Evolutionary conservation across 495 filamentous ascomycete species (phyloP).

Genomic region (Penicillium pulvis): DNA sequence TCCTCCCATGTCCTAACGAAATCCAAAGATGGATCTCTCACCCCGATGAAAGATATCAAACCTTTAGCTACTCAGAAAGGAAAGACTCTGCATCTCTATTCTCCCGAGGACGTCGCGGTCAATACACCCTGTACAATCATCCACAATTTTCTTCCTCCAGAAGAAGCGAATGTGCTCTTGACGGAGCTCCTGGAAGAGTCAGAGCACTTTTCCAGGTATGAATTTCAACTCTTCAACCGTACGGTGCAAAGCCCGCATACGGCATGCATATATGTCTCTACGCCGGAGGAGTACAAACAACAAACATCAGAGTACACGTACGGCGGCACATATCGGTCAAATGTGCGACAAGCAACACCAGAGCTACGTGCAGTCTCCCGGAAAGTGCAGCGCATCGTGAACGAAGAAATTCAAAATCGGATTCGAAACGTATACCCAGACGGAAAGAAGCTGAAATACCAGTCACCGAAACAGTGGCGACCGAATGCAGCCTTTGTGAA

Average conservation of each 20-base stretch:
- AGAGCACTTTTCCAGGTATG: conserved; percentile 67
- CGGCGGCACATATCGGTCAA: conserved; percentile 71
- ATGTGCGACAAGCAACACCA: conserved; percentile 73
- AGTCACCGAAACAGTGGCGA: conserved; percentile 70
- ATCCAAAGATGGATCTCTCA: conserved; percentile 26
- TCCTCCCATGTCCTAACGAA: conserved; percentile 48
- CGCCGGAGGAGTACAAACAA: conserved; percentile 54
- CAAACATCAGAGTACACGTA: conserved; percentile 83
- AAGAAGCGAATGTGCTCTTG: conserved; percentile 72
- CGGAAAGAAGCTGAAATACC: conserved; percentile 74
- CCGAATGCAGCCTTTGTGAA: conserved; percentile 94
- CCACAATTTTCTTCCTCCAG: conserved; percentile 79
- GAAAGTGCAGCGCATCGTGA: conserved; percentile 72
- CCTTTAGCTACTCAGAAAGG: conserved; percentile 69
- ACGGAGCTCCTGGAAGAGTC: conserved; percentile 76
- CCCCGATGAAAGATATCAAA: conserved; percentile 38
- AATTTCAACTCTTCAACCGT: conserved; percentile 85
- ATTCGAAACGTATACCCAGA: conserved; percentile 62
- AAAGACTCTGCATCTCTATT: conserved; percentile 77
- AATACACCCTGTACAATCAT: conserved; percentile 89
- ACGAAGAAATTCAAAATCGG: conserved; percentile 66
- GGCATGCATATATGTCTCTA: conserved; percentile 77
- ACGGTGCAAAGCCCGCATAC: conserved; percentile 82
- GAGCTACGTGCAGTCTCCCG: conserved; percentile 65
- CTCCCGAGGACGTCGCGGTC: conserved; percentile 72